These are phyloP conservation scores for Cucumis melo DNA, from an alignment of 306 rosid species.

Conservation along the genomic window DNA sequence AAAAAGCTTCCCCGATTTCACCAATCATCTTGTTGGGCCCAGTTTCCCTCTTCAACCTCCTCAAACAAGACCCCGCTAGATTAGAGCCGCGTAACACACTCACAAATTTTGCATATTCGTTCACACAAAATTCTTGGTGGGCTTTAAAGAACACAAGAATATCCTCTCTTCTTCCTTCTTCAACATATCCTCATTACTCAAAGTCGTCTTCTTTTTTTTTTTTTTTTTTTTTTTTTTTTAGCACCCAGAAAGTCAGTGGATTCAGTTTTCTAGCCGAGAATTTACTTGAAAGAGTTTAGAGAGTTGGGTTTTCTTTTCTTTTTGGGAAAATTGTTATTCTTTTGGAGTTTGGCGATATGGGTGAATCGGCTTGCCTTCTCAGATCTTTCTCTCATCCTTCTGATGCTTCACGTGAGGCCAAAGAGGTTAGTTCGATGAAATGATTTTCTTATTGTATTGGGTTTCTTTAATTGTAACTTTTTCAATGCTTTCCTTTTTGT, in stretches of 20 bases:
- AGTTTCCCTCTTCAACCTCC: neutral
- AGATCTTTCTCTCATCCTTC: slow-evolving; percentile 52
- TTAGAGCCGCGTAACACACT: neutral
- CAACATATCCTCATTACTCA: too few species aligned
- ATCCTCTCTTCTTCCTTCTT: neutral
- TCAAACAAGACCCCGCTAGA: neutral
- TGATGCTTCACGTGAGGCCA: slow-evolving; percentile 23
- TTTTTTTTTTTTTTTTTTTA: neutral
- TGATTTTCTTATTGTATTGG: neutral
- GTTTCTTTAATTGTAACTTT: neutral
- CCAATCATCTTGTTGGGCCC: neutral
- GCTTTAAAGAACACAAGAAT: neutral
- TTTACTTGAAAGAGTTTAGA: neutral
- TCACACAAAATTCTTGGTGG: neutral
- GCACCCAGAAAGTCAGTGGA: neutral
- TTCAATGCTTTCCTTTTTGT: neutral
- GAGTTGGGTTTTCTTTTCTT: neutral
- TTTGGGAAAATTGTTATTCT: neutral
- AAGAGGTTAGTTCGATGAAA: slow-evolving; percentile 29
- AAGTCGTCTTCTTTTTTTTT: neutral
- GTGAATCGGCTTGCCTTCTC: slow-evolving; percentile 41
- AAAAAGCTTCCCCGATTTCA: neutral
- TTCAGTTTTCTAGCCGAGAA: neutral
- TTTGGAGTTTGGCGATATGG: slow-evolving; percentile 18
- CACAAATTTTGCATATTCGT: neutral